Evolutionary conservation across 1,284 basidiomycete genomes (phyloP).

Genomic region (Ganoderma meredithae): DNA sequence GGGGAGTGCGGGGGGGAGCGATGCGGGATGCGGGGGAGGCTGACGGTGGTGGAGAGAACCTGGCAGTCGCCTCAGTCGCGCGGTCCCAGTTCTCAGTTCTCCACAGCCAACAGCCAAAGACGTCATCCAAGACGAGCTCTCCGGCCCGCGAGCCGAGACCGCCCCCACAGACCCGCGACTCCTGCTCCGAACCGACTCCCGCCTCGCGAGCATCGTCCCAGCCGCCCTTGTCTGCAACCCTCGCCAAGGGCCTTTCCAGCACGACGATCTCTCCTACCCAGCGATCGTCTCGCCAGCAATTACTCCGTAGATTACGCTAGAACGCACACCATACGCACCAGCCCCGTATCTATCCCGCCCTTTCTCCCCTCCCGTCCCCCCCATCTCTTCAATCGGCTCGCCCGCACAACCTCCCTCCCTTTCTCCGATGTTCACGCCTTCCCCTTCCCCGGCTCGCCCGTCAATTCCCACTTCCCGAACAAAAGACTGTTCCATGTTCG

Average conservation of each 20-base stretch:
- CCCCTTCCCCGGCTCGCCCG: constrained; percentile 12
- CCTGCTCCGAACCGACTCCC: no score
- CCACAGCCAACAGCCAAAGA: constrained; percentile 7
- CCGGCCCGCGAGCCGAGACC: neutral
- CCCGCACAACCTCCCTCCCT: constrained; percentile 5
- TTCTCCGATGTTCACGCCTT: constrained; percentile 19
- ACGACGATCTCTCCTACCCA: constrained; percentile 21
- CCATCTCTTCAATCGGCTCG: neutral
- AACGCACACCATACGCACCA: constrained; percentile 7
- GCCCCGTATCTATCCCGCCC: constrained; percentile 8
- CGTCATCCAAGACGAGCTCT: constrained; percentile 9
- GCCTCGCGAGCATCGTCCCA: constrained; percentile 7
- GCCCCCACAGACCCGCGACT: neutral
- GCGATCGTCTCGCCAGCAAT: constrained; percentile 20
- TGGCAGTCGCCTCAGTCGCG: neutral
- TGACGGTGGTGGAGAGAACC: constrained; percentile 13
- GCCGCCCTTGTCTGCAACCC: constrained; percentile 7
- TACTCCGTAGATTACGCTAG: constrained; percentile 26
- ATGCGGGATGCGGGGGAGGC: constrained; percentile 9
- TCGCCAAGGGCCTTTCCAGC: constrained; percentile 16
- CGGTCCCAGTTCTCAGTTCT: neutral
- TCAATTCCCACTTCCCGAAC: constrained; percentile 58
- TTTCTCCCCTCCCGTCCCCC: constrained; percentile 11
- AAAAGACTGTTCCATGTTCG: constrained; percentile 45
- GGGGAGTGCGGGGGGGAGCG: constrained; percentile 15